Percentiles rank a stretch among this genome's conserved stretches.
phyloP scores from a whole-genome alignment of 352 stramenopile species.

The Globisporangium sylvaticum region DNA sequence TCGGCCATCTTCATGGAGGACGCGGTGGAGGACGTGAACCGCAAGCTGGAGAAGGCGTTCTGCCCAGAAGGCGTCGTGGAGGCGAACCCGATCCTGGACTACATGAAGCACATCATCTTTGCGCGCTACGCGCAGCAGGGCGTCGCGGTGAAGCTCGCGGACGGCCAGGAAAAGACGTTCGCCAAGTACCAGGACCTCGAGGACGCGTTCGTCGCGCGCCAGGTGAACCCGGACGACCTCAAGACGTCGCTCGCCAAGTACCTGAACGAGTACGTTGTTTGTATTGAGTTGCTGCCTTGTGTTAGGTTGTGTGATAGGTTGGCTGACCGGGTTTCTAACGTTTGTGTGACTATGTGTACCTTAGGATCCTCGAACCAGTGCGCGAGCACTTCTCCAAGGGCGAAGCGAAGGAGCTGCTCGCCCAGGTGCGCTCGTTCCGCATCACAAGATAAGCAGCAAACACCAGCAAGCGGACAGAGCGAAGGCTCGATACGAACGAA shows the following conservation, averaged over 20 bases:
- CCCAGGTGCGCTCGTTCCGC: slow-evolving; percentile 96
- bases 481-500: neutral
- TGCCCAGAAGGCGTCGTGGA: slow-evolving; percentile 90
- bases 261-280: slow-evolving; percentile 88
- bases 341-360: slow-evolving; percentile 11
- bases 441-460: slow-evolving; percentile 79
- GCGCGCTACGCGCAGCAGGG: slow-evolving; percentile 53
- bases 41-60: slow-evolving; percentile 98
- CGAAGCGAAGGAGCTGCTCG: slow-evolving; percentile 94
- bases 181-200: slow-evolving; percentile 87
- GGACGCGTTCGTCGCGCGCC: slow-evolving; percentile 84
- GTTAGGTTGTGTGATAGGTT: neutral
- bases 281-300: slow-evolving; percentile 2
- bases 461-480: neutral
- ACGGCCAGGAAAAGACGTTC: slow-evolving; percentile 80
- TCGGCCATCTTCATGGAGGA: slow-evolving; percentile 99
- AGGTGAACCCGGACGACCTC: slow-evolving; percentile 92
- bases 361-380: slow-evolving; percentile 94
- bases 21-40: slow-evolving; percentile 90
- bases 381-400: slow-evolving; percentile 95
- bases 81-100: slow-evolving; percentile 96
- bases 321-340: neutral
- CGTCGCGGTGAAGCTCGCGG: slow-evolving; percentile 46
- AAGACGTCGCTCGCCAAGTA: slow-evolving; percentile 90
- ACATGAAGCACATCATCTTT: slow-evolving; percentile 98